Evolutionary conservation across 2,329 filamentous ascomycete genomes (phyloP).

Genomic region (Lomentospora prolificans): DNA sequence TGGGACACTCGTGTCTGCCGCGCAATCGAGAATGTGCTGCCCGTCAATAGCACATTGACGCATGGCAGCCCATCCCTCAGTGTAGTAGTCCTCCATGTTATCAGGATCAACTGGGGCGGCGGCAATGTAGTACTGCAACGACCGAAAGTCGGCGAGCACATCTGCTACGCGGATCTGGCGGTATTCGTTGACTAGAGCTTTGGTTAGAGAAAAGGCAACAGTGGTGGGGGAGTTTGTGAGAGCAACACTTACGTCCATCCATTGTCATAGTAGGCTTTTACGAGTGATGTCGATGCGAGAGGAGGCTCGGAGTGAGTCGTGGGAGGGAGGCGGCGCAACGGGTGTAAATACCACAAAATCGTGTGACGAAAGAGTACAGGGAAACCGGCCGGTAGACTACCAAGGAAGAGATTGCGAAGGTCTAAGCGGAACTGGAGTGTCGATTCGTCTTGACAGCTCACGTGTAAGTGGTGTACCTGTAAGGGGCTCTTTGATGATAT

Average conservation of each 20-base stretch:
- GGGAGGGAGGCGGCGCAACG: constrained; percentile 3
- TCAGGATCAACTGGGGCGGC: constrained; percentile 43
- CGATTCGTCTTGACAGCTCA: background rate
- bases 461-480: background rate
- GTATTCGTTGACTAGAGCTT: constrained; percentile 45
- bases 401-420: background rate
- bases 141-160: constrained; percentile 51
- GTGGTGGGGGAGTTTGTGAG: background rate
- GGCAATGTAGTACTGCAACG: constrained; percentile 52
- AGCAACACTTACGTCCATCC: constrained; percentile 5
- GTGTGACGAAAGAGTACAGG: background rate
- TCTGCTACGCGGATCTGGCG: constrained; percentile 51
- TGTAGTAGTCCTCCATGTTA: constrained; percentile 49
- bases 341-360: background rate
- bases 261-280: background rate
- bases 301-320: background rate
- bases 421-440: background rate
- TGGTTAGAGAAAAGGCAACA: background rate
- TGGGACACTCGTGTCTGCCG: constrained; percentile 51
- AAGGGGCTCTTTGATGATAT: background rate
- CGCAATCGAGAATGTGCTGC: constrained; percentile 54
- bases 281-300: background rate
- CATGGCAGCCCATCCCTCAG: constrained; percentile 52
- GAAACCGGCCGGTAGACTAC: background rate
- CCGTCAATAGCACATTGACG: constrained; percentile 54